Conservation (phyloP, 257 asterid species). For the Echium plantagineum region DNA sequence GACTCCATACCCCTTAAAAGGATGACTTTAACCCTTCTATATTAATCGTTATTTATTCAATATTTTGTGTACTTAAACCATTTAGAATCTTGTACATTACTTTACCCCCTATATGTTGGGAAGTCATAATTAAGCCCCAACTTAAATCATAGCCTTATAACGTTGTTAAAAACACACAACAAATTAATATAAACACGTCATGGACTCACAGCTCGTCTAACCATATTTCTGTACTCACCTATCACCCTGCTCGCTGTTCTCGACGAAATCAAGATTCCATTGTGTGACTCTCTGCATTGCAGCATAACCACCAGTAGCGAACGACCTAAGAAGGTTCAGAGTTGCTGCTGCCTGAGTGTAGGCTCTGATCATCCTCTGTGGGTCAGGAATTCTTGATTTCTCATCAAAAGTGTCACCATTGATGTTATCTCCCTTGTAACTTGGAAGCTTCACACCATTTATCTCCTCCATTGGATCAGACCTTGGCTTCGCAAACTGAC, state of each 20-base stretch:
- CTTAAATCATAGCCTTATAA: too few species aligned
- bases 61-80: too few species aligned
- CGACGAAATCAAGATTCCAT: conserved; percentile 82
- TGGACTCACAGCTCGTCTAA: too few species aligned
- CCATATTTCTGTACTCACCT: conserved; percentile 25
- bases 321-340: conserved; percentile 73
- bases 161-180: too few species aligned
- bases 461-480: conserved; percentile 47
- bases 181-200: too few species aligned
- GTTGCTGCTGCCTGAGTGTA: conserved; percentile 81
- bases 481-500: conserved; percentile 77
- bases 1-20: too few species aligned
- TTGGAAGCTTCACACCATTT: conserved; percentile 73
- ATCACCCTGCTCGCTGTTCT: conserved; percentile 82
- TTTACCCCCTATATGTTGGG: too few species aligned
- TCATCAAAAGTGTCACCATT: conserved; percentile 57
- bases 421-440: conserved; percentile 78
- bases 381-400: conserved; percentile 66
- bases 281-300: conserved; percentile 84
- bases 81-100: too few species aligned
- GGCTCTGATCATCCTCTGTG: conserved; percentile 77
- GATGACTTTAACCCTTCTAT: too few species aligned
- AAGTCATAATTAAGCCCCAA: too few species aligned
- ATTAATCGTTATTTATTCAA: too few species aligned
- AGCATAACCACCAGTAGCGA: conserved; percentile 85